Base-by-base conservation (phyloP, 176 grass and related monocot genomes). In the Poa annua region DNA sequence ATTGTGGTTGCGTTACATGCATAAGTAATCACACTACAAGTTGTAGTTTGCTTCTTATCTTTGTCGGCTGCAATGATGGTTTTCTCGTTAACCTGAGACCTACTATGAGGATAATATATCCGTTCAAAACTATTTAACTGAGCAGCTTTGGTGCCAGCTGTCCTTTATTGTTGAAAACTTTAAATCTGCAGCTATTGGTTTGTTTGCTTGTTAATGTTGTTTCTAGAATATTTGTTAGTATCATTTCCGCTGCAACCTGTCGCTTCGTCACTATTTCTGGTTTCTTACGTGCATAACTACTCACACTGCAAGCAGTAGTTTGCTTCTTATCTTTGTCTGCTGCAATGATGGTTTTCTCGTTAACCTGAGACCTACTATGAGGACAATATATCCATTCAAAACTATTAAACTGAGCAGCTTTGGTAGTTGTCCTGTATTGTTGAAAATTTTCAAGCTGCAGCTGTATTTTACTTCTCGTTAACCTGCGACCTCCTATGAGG, bases 351-450 rank as follows among this genome's bases (percentile, higher is more conserved):
- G 51, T 63, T 63, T 77, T 84, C 85, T 91, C 19, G 65, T 90
- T 86, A 90, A 90, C 79, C 84, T 66, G 71, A 84, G 81, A 66
- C 32, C 41, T 66, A 38, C 38, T 24, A 42, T 69, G 72, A 60
- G 66, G 66, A 82, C 20, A 77, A 77, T 66, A 77, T 68, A 81
- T 89, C 83, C 88, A 89, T 81, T 85, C 83, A 85, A 71, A 89
- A 70, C 14, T 77, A 52, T 70, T 33, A 45, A 53, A 64, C 88
- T 89, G 83, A 82, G 83, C 80, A 83, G 54, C 69, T 50, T 74
- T 83, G 16, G 8, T 63, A 71, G 1, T 41, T 67, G 34, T 11
- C 9, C 64, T 38, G 20, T 64, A 7, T 66, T 19, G 29, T 66
- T 66, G 63, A 32, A 21, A 76, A 54, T 3, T 54, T 35, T 11